Evolutionary conservation across 2,329 filamentous ascomycete genomes (phyloP).

Genomic region (Diaporthe sp.): DNA sequence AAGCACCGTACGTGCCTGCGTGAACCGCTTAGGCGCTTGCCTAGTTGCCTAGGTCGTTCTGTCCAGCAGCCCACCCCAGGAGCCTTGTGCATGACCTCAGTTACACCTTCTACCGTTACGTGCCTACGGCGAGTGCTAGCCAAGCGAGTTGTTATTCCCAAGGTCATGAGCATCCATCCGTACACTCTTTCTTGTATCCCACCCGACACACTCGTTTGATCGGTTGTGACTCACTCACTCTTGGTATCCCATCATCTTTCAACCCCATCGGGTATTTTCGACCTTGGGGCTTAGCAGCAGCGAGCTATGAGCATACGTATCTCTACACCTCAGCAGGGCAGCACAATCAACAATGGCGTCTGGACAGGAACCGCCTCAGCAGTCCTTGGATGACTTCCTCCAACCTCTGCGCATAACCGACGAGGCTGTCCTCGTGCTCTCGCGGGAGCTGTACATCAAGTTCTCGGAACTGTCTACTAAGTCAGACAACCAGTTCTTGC

Average conservation of each 20-base stretch:
- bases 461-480: conserved; percentile 63
- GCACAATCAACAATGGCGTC: conserved; percentile 31
- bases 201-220: not conserved
- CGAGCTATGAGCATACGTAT: conserved; percentile 18
- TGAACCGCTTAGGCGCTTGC: not conserved
- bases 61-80: not conserved
- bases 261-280: not conserved
- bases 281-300: not conserved
- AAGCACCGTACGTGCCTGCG: not conserved
- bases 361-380: conserved; percentile 30
- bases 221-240: not conserved
- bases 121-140: not conserved
- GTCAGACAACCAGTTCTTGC: conserved; percentile 66
- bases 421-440: conserved; percentile 56
- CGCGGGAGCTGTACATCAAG: conserved; percentile 56
- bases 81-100: conserved; percentile 11
- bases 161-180: not conserved
- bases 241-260: not conserved
- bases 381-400: conserved; percentile 57
- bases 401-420: conserved; percentile 60
- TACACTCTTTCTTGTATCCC: not conserved
- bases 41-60: not conserved
- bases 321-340: conserved; percentile 5
- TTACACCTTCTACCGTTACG: not conserved
- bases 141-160: not conserved